These are phyloP conservation scores for Alternaria conjuncta DNA, from an alignment of 2,329 filamentous ascomycete species.

Conservation along the genomic window DNA sequence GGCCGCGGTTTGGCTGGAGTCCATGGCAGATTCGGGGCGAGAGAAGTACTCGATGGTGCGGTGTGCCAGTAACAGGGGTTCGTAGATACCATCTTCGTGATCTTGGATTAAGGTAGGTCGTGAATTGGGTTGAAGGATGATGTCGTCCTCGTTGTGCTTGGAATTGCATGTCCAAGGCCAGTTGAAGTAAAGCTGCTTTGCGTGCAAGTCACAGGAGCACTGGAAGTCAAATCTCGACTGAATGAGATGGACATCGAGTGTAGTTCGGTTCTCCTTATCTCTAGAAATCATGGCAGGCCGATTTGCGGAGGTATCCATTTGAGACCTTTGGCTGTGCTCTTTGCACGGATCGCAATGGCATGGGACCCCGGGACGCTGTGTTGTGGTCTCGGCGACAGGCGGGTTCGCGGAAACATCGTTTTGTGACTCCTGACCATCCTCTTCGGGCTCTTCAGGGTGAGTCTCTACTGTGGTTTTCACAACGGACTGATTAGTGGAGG, in stretches of 20 bases:
- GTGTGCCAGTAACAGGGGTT: too few relatives aligned
- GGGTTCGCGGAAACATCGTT: too few relatives aligned
- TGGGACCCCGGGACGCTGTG: background rate
- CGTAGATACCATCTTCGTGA: background rate
- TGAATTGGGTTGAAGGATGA: background rate
- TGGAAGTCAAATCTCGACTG: background rate
- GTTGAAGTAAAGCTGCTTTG: background rate
- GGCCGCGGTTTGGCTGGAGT: too few relatives aligned
- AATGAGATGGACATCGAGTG: background rate
- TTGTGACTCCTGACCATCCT: too few relatives aligned
- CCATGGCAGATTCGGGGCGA: too few relatives aligned
- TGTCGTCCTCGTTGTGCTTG: background rate
- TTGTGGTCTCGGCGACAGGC: background rate
- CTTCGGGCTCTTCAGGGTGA: too few relatives aligned
- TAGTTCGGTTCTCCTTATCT: background rate
- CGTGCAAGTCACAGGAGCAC: background rate
- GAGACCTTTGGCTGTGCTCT: background rate
- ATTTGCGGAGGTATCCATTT: background rate
- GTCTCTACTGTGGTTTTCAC: too few relatives aligned
- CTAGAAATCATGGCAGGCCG: background rate
- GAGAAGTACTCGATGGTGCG: too few relatives aligned
- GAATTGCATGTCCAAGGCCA: background rate
- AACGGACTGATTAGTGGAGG: too few relatives aligned
- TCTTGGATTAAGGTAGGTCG: background rate
- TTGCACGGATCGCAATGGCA: background rate